Conservation (phyloP, 1,284 basidiomycete genomes). For the Pseudozyma hubeiensis region DNA sequence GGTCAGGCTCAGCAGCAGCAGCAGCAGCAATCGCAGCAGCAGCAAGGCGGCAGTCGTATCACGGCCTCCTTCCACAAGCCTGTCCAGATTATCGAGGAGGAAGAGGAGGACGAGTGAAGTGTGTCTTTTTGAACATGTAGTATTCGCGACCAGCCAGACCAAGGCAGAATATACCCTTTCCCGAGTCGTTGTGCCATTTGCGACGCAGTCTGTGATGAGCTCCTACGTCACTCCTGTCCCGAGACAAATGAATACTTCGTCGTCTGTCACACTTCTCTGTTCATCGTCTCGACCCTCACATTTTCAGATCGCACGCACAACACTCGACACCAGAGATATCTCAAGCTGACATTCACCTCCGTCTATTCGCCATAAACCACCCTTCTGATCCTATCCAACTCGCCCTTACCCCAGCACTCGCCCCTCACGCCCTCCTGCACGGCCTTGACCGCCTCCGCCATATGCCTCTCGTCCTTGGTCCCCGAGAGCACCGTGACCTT, state of each 20-base stretch:
- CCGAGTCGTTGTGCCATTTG: background rate
- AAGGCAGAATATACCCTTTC: conserved; percentile 11
- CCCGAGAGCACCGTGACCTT: conserved; percentile 56
- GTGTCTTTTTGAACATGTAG: background rate
- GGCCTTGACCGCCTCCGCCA: conserved; percentile 58
- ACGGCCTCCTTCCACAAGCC: conserved; percentile 39
- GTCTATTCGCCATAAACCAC: conserved; percentile 61
- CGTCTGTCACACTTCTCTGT: too few relatives aligned
- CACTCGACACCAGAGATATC: background rate
- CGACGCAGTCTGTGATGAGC: too few relatives aligned
- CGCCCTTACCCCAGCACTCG: conserved; percentile 31
- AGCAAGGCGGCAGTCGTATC: conserved; percentile 25
- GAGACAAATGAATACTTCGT: too few relatives aligned
- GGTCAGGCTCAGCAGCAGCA: background rate
- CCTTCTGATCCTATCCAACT: conserved; percentile 46
- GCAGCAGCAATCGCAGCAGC: conserved; percentile 6
- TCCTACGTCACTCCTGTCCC: too few relatives aligned
- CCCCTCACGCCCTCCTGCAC: conserved; percentile 24
- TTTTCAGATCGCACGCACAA: too few relatives aligned
- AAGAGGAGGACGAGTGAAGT: conserved; percentile 47
- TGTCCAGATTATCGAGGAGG: conserved; percentile 50
- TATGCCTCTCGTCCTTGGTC: conserved; percentile 54
- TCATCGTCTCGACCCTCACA: too few relatives aligned
- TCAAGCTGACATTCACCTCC: background rate
- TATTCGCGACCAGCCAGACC: too few relatives aligned